Evolutionary conservation across 257 asterid genomes (phyloP).

Genomic region (Penstemon barbatus): DNA sequence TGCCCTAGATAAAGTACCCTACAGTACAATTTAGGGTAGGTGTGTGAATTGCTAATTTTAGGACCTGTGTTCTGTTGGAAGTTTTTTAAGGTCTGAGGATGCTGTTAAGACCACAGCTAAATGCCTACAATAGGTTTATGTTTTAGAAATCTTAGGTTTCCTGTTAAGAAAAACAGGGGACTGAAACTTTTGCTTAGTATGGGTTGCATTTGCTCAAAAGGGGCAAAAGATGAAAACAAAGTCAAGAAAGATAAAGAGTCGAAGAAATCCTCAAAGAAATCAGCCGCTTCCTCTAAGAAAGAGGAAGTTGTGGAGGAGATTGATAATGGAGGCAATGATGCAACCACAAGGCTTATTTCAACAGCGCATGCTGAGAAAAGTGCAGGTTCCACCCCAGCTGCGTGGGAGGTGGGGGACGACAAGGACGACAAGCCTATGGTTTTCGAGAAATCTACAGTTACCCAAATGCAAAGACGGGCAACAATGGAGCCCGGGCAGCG

Average conservation of each 20-base stretch:
- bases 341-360: constrained; percentile 52
- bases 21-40: constrained; percentile 3
- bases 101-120: constrained; percentile 34
- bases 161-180: constrained; percentile 48
- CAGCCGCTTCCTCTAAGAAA: constrained; percentile 43
- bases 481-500: constrained; percentile 29
- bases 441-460: constrained; percentile 38
- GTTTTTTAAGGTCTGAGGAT: constrained; percentile 34
- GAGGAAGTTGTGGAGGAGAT: constrained; percentile 55
- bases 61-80: constrained; percentile 25
- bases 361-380: constrained; percentile 57
- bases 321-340: constrained; percentile 63
- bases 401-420: constrained; percentile 54
- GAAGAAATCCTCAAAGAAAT: constrained; percentile 49
- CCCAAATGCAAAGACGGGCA: constrained; percentile 33
- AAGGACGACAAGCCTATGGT: constrained; percentile 44
- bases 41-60: constrained; percentile 12
- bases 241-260: constrained; percentile 47
- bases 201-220: constrained; percentile 86
- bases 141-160: constrained; percentile 40
- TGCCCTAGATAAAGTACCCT: background rate
- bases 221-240: constrained; percentile 45
- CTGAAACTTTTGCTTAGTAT: constrained; percentile 41
- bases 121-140: constrained; percentile 43
- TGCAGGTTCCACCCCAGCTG: constrained; percentile 58